Conservation (phyloP, 495 filamentous ascomycete genomes). For the Astrothelium subdiscretum region DNA sequence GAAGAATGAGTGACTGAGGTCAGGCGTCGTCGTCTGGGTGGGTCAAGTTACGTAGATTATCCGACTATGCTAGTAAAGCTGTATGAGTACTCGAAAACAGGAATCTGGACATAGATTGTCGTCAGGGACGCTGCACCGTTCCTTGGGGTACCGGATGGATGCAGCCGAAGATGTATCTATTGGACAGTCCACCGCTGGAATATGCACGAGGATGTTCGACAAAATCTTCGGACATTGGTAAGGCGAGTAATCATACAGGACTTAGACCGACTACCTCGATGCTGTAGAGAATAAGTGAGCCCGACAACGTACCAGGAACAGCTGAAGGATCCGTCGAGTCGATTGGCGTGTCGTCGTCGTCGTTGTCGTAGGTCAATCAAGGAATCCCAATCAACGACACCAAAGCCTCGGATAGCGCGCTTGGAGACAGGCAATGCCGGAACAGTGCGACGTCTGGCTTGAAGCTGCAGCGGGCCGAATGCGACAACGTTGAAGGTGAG, state of each 20-base stretch:
- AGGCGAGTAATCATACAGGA: neutral
- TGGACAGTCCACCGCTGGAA: neutral
- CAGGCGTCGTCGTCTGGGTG: neutral
- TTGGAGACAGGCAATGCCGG: neutral
- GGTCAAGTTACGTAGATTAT: neutral
- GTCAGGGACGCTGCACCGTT: neutral
- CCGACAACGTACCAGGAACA: neutral
- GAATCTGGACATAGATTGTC: neutral
- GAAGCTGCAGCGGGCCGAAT: neutral
- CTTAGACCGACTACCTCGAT: neutral
- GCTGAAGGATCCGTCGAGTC: neutral
- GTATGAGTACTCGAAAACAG: neutral
- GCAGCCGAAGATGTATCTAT: neutral
- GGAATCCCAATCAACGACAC: neutral
- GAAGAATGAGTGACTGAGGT: conserved; percentile 2
- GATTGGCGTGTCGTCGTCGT: too few relatives aligned
- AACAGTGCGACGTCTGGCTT: neutral
- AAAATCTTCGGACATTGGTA: neutral
- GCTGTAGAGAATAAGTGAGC: neutral
- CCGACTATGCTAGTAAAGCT: neutral
- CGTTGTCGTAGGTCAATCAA: neutral
- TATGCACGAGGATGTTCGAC: neutral
- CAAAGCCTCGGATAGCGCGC: neutral
- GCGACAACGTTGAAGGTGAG: neutral
- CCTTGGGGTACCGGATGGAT: neutral